phyloP scores from a whole-genome alignment of 768 basidiomycete species.

The Gloeostereum incarnatum region DNA sequence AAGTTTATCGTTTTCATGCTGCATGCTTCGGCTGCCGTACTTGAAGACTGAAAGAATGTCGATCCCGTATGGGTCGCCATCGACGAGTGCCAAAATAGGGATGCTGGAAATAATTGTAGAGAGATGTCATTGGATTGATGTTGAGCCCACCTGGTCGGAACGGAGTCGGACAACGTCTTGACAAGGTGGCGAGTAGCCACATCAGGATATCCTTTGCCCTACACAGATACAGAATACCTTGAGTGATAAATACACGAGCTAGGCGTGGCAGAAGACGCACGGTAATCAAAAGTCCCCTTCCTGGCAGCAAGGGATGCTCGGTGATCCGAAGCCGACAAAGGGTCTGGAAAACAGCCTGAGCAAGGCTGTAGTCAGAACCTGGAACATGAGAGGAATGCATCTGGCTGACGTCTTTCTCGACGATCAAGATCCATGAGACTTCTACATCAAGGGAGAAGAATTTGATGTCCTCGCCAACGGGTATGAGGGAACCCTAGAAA shows the following conservation, averaged over 20 bases:
- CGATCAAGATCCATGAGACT: constrained; percentile 71
- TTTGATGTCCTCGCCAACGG: constrained; percentile 62
- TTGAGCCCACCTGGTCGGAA: constrained; percentile 45
- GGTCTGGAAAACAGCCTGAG: constrained; percentile 90
- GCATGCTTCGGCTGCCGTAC: constrained; percentile 63
- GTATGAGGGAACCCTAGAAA: constrained; percentile 65
- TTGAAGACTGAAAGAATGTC: constrained; percentile 89
- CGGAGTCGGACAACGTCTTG: constrained; percentile 55
- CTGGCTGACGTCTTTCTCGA: constrained; percentile 88
- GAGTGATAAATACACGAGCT: no score
- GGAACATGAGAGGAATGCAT: background rate
- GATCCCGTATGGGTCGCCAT: constrained; percentile 87
- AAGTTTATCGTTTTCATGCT: constrained; percentile 62
- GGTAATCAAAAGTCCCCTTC: constrained; percentile 71
- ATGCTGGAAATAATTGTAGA: constrained; percentile 34
- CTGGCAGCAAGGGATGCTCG: constrained; percentile 37
- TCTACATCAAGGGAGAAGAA: constrained; percentile 45
- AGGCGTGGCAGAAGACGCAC: constrained; percentile 24
- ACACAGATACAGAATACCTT: constrained; percentile 3
- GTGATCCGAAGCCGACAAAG: constrained; percentile 54
- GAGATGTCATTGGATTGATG: background rate
- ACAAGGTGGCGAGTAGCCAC: constrained; percentile 83
- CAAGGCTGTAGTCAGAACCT: background rate
- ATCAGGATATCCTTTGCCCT: constrained; percentile 99
- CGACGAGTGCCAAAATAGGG: constrained; percentile 74